phyloP scores from a whole-genome alignment of 2,329 filamentous ascomycete species.

The Diaporthe longicolla region DNA sequence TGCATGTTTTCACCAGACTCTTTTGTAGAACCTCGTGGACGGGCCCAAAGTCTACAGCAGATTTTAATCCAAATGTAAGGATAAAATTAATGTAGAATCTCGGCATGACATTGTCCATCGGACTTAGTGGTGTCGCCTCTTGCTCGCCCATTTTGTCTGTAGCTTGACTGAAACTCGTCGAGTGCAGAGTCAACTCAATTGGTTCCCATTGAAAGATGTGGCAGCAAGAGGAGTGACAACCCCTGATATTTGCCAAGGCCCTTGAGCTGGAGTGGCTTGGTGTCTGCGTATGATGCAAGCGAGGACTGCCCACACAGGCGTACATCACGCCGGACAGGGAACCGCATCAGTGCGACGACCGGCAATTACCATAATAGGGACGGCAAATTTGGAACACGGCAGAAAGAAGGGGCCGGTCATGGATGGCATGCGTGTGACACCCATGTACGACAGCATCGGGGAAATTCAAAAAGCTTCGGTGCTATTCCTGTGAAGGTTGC shows the following conservation, averaged over 20 bases:
- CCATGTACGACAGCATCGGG: neutral
- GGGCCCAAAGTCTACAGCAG: neutral
- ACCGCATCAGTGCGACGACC: neutral
- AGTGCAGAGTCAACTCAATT: neutral
- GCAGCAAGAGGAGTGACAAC: too few relatives aligned
- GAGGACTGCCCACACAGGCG: too few relatives aligned
- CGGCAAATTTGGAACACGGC: neutral
- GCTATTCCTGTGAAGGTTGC: too few relatives aligned
- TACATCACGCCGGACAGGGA: neutral
- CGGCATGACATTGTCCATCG: conserved; percentile 3
- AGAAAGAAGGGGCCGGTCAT: too few relatives aligned
- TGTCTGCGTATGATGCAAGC: too few relatives aligned
- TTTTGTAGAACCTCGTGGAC: neutral
- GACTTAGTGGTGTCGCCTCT: neutral
- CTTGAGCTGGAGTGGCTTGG: too few relatives aligned
- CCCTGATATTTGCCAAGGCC: too few relatives aligned
- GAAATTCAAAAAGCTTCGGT: too few relatives aligned
- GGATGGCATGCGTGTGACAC: too few relatives aligned
- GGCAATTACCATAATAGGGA: neutral
- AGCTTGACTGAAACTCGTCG: neutral
- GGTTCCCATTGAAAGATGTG: neutral
- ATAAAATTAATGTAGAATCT: neutral
- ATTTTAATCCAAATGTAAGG: neutral
- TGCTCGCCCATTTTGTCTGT: neutral
- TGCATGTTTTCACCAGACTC: neutral